Base-by-base conservation (phyloP, 768 basidiomycete genomes). In the Boletales sp. region DNA sequence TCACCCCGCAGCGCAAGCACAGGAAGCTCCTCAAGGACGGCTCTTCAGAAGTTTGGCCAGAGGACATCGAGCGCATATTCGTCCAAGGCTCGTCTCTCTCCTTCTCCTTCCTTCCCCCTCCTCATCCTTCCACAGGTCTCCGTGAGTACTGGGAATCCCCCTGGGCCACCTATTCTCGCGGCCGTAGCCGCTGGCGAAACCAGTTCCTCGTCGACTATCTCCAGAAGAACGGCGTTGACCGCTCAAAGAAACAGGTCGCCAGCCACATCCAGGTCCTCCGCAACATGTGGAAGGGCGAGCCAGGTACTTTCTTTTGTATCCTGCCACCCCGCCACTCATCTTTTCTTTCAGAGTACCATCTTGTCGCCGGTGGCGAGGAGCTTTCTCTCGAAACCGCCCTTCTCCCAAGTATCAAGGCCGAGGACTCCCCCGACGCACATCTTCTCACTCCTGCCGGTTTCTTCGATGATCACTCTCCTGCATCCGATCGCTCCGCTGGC, bases 231-330 rank as follows among this genome's bases (percentile, higher is more conserved):
- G 85, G 84, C 48, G 79, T 91, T 63, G 76, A 76, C 25, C 83
- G 89, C 37, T 78, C 86, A 40, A 90, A 90, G 76, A 90, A 91
- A 67, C 89, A 91, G 67, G 89, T 91, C 56, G 89, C 89, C n/a
- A 87, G 85, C 66, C 89, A 91, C 60, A 87, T 91, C 46, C 89
- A 91, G 62, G 88, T 90, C 49, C 66, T 89, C 48, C 74, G 87
- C 44, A 90, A 90, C 63, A 90, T 90, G 88, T 90, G 87, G 87
- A 89, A 89, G 65, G 88, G 87, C 19, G 81, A 86, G 51, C 77
- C 83, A 73, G 84, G 88, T 86, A 50, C 32, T 72, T 57, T 28
- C 35, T 14, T 28, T n/a, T 36, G 14, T 34, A 33, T 8, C 45
- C 41, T 1, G 5, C 58, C 34, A 36, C 41, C 0, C 42, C 13